Evolutionary conservation across 371 early-diverging fungal species (phyloP), one percentile per base, ranked within the genome.

Genomic region (Lichtheimia hyalospora): DNA sequence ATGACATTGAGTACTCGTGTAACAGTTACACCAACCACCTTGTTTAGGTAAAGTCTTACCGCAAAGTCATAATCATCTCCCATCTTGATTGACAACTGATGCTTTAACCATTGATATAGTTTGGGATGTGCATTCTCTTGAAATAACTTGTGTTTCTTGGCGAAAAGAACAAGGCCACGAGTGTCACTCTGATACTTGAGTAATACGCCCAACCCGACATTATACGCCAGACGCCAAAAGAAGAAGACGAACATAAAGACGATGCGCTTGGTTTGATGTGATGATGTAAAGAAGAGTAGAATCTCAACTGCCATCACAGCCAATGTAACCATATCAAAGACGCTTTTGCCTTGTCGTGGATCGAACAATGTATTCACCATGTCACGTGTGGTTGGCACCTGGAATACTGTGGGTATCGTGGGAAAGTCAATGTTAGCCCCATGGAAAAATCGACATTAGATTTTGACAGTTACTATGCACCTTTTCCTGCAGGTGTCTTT

Each of bases 141-240:
- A 73, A 90, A 89, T 53, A 90, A 62, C 15, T 89, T 84, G 57
- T 78, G 69, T 23, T 79, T 74, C 48, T 79, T 83, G 2, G 84
- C 86, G 70, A 84, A 74, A n/a, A 85, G 79, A 39, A 93, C 89
- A 48, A 96, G 63, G 3, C 83, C 83, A 23, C 85, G 83, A 23
- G 81, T 78, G 18, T 89, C 85, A 63, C 92, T 92, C 75, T 97
- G 97, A 53, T 79, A 73, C 57, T 87, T 87, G 27, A 98, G 77
- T 16, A 96, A 64, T 23, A 82, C 74, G 6, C 98, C 98, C 10
- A 98, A 69, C 6, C 95, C 95, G 3, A 81, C 83, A 70, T 96
- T 95, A 74, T 96, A 96, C 34, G 85, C 85, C 46, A 87, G 62
- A 40, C 97, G 88, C 96, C 95, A 96, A 63, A 91, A 88, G 28